phyloP scores from a whole-genome alignment of 371 early-diverging fungal genomes.

The Haplosporangium sp. region DNA sequence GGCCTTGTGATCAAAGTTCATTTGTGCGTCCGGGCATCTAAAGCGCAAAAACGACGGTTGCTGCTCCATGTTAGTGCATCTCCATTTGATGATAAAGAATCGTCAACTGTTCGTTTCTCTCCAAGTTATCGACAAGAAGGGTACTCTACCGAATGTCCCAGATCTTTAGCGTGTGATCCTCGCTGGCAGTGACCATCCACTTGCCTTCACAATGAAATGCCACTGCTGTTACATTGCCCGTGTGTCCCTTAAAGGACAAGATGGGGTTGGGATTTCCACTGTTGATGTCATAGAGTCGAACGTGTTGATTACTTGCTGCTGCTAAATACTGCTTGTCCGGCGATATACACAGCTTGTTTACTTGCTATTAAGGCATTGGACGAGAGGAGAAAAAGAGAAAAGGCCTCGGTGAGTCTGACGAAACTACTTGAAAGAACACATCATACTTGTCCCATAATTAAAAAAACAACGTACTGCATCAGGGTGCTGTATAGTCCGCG shows the following conservation, averaged over 20 bases:
- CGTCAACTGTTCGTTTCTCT: background rate
- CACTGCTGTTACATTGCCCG: slow-evolving; percentile 91
- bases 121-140: background rate
- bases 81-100: background rate
- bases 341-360: slow-evolving; percentile 92
- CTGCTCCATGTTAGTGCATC: background rate
- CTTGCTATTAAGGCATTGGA: slow-evolving; percentile 71
- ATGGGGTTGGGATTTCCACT: slow-evolving; percentile 83
- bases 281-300: slow-evolving; percentile 88
- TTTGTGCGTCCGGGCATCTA: slow-evolving; percentile 81
- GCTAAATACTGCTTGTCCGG: slow-evolving; percentile 94
- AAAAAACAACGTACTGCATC: slow-evolving; percentile 74
- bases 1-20: slow-evolving; percentile 88
- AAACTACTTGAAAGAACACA: background rate
- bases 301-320: slow-evolving; percentile 92
- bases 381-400: background rate
- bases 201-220: slow-evolving; percentile 93
- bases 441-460: background rate
- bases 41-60: slow-evolving; percentile 10
- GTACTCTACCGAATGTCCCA: slow-evolving; percentile 79
- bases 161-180: slow-evolving; percentile 94
- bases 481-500: slow-evolving; percentile 93
- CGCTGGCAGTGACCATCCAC: slow-evolving; percentile 94
- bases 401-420: background rate
- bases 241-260: slow-evolving; percentile 87